These are phyloP conservation scores for Pythium plurisporium DNA, from an alignment of 352 stramenopile species.

Conservation along the genomic window DNA sequence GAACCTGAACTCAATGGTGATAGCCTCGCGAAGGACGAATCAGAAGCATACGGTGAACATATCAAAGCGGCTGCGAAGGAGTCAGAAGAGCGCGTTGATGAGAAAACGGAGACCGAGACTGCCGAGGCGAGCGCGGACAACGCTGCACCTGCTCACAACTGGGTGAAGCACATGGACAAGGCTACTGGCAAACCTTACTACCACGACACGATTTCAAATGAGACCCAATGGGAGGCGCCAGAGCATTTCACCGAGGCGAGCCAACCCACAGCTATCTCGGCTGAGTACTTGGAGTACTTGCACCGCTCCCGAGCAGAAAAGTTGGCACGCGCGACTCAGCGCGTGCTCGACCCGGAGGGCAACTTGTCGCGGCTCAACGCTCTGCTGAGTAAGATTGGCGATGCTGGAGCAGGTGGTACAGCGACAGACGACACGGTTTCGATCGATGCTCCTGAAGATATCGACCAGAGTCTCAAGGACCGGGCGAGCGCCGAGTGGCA, in stretches of 20 bases:
- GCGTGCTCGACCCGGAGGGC: conserved; percentile 62
- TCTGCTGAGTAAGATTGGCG: conserved; percentile 61
- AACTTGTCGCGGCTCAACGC: conserved; percentile 68
- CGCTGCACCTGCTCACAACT: conserved; percentile 21
- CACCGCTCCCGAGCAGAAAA: conserved; percentile 46
- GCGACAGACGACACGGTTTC: not conserved
- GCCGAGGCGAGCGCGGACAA: not conserved
- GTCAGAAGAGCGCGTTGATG: not conserved
- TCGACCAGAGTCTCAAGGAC: conserved; percentile 24
- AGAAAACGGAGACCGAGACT: not conserved
- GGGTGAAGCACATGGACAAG: conserved; percentile 72
- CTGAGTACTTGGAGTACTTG: conserved; percentile 70
- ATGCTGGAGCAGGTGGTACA: conserved; percentile 1
- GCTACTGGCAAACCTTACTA: conserved; percentile 71
- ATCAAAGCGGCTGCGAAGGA: not conserved
- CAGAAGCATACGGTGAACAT: not conserved
- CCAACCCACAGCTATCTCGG: conserved; percentile 18
- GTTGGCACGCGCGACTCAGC: conserved; percentile 49
- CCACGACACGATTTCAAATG: conserved; percentile 51
- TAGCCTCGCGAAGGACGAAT: not conserved
- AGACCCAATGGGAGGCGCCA: conserved; percentile 71
- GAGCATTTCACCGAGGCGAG: conserved; percentile 37
- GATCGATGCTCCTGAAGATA: conserved; percentile 4
- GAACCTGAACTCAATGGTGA: not conserved
- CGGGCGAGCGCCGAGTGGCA: conserved; percentile 55